Base-by-base conservation (phyloP, 495 filamentous ascomycete species). In the Aspergillus saccharolyticus region DNA sequence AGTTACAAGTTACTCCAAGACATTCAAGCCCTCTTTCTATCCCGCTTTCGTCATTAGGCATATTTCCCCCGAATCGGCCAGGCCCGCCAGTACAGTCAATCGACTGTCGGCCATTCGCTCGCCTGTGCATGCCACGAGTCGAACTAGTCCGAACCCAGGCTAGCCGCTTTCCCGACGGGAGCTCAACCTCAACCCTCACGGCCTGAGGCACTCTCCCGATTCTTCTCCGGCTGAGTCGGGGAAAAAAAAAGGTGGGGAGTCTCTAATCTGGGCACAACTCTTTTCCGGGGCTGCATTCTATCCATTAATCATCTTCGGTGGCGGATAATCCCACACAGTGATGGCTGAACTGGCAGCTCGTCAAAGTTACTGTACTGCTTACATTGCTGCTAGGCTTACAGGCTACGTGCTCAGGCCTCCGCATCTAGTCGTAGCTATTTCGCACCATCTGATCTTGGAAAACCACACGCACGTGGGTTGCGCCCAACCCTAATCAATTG, bases 191-290 rank as follows among this genome's bases (percentile, higher is more conserved):
- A 1, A n/a, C 21, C 46, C 7, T n/a, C 12, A 20, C 16, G 46
- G 46, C 18, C 46, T 22, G 33, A 39, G 24, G 46, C 45, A 22
- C 46, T 3, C 46, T 3, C 10, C 46, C 21, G 46, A 49, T 21
- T 49, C 46, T 49, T n/a, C 46, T 22, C 47, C 47, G 22, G 47
- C 10, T 39, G 33, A 5, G 7, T 39, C 33, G 33, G 33, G 33
- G 33, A 39, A 39, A 28, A 9, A n/a, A 28, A 28, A 28, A 39
- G 33, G 33, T 39, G 33, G 33, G 33, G 33, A 39, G 33, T 15
- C 15, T 28, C 47, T 16, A 28, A 4, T n/a, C n/a, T 50, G 47
- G 47, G 47, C 47, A 50, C 28, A 50, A 50, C 22, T 50, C 47
- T 50, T 50, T 50, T 50, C 47, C 47, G 47, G 47, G 47, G 47